These are phyloP conservation scores for Garcia nutans DNA, from an alignment of 345 rosid species.

Conservation along the genomic window DNA sequence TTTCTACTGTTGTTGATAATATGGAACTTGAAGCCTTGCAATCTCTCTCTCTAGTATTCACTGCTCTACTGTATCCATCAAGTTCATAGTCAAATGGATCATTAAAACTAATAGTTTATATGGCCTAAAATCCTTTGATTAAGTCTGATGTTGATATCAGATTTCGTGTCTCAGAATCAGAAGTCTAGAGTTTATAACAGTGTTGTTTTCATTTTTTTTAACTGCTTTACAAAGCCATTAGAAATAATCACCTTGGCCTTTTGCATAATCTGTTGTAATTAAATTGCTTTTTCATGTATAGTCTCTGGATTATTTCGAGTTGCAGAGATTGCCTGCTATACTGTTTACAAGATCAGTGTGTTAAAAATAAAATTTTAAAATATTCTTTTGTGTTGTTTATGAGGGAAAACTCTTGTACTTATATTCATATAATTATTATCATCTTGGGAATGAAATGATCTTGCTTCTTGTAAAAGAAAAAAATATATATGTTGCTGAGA, in stretches of 20 bases:
- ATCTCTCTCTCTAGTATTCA: too few relatives aligned
- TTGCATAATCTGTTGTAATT: background rate
- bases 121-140: too few relatives aligned
- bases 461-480: background rate
- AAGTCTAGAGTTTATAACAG: constrained; percentile 98
- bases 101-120: too few relatives aligned
- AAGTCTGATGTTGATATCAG: constrained; percentile 98
- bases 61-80: too few relatives aligned
- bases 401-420: constrained; percentile 10
- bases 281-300: background rate
- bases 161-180: constrained; percentile 98
- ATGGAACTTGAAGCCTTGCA: too few relatives aligned
- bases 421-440: background rate
- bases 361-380: constrained; percentile 14
- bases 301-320: constrained; percentile 7
- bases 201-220: constrained; percentile 90
- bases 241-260: background rate
- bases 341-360: constrained; percentile 5
- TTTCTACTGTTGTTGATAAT: too few relatives aligned
- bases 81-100: too few relatives aligned
- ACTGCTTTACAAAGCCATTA: constrained; percentile 3
- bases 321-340: constrained; percentile 20
- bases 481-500: too few relatives aligned
- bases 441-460: background rate
- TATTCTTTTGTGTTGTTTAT: constrained; percentile 6